A percentile compares a stretch with the other conserved stretches of the same genome.
phyloP scores from a whole-genome alignment of 345 rosid genomes.

The Syzygium jambos region DNA sequence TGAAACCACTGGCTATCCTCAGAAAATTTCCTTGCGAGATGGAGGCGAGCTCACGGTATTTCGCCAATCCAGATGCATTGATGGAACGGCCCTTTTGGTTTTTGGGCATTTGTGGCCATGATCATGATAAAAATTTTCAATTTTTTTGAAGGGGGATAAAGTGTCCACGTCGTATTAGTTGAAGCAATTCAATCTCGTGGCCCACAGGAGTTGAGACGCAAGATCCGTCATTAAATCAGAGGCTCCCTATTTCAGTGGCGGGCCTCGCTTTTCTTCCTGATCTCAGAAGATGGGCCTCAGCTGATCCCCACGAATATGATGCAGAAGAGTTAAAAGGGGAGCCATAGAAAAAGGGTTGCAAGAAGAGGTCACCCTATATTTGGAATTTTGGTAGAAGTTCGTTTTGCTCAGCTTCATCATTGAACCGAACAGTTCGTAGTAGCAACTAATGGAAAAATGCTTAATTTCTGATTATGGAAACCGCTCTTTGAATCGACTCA shows the following conservation, averaged over 20 bases:
- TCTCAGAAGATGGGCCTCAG: neutral
- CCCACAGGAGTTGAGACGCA: neutral
- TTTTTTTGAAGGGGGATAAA: neutral
- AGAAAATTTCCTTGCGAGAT: neutral
- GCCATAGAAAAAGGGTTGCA: neutral
- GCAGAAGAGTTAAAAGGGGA: neutral
- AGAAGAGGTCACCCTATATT: neutral
- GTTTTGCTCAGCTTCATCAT: neutral
- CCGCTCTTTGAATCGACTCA: accelerated
- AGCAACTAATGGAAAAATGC: neutral
- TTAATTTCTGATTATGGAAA: neutral
- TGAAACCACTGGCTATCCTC: neutral
- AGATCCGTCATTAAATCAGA: neutral
- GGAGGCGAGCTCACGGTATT: neutral
- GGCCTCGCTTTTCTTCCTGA: neutral
- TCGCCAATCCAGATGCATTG: neutral
- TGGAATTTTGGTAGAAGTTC: neutral
- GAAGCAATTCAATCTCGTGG: neutral
- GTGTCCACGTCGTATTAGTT: neutral
- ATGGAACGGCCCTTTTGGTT: neutral
- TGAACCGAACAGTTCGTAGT: neutral
- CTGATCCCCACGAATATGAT: neutral
- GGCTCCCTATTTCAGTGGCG: neutral
- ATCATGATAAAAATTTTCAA: neutral
- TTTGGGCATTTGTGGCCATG: neutral